Base-by-base conservation (phyloP, 257 asterid genomes). In the Lycium barbarum region DNA sequence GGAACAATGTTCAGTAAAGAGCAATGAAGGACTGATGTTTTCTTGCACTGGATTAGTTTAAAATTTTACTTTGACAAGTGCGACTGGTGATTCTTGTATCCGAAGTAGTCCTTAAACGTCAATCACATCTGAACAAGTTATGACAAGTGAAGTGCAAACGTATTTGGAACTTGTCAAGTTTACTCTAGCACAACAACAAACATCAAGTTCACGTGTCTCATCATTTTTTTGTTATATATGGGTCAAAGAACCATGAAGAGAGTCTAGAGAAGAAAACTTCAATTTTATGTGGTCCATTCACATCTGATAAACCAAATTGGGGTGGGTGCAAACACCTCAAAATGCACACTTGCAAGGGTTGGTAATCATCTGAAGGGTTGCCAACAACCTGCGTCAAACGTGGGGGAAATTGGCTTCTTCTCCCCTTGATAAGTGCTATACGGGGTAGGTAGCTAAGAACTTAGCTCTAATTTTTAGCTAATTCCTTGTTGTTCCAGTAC, bases 141-240 rank as follows among this genome's bases (percentile, higher is more conserved):
- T 65, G 71, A 65, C 47, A 66, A 66, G 43, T 65, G 26, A 65
- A 26, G 49, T 35, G 22, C 76, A 1, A 6, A 68, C 1, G 13
- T 68, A 68, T 7, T 36, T 15, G 22, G 22, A 68, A 36, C 76
- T 36, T 68, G 51, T n/a, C n/a, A n/a, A n/a, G n/a, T 38, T 36
- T 35, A 68, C 76, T 68, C 76, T 35, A 68, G 76, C 76, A 36
- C 76, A 36, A 68, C 7, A 68, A 15, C 76, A 36, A 68, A 68
- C 49, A 7, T 15, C 76, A 67, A 11, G 2, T n/a, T 35, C 13
- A 67, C 1, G 9, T 3, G 12, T 67, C 76, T 36, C 1, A 14
- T 68, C 11, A 68, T 15, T 68, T 0, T 68, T 68, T 36, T 22
- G 76, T 15, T 68, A 68, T 40, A 67, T 35, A 7, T 68, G 76